Base-by-base conservation (phyloP, 2,329 filamentous ascomycete species). In the Hypoxylon rubiginosum region DNA sequence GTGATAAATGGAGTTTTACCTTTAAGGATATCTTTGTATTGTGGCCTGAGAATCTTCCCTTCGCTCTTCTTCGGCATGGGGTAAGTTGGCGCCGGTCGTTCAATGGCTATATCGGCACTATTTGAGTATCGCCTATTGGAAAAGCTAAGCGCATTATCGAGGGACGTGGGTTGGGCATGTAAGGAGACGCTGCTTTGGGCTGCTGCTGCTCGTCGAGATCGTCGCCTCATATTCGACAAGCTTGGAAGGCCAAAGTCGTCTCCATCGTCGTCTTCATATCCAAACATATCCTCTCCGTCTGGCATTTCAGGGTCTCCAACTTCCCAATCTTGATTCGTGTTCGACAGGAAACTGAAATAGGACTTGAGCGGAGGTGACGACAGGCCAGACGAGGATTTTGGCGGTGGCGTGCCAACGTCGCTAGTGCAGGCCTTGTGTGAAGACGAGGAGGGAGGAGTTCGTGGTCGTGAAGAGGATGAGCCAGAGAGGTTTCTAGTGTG, bases 161-260 rank as follows among this genome's bases (percentile, higher is more conserved):
- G 49, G 26, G 82, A 75, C 55, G 82, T 77, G 17, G 81, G 69
- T 19, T 77, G 69, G 34, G 74, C 76, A 56, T 68, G 74, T 60
- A 62, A 71, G 26, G 69, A 71, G 68, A 72, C 72, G 70, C 72
- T 81, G 58, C 74, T 77, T 67, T 79, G 84, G 17, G 83, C 80
- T 45, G 84, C 81, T 4, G 79, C 85, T 71, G 84, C 84, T 52
- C 83, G 81, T 68, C 82, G 83, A 19, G 86, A 83, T 76, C 92
- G 92, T 71, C 92, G 88, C 74, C 94, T 92, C 91, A 96, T 96
- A 76, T 91, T 97, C 4, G 94, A 92, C 76, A 98, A 88, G 76
- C 94, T 97, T 2, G 95, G 95, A 26, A 98, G 84, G 1, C 95
- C 95, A 80, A 98, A 98, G 77, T 98, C 95, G 79, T 98, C 95